phyloP scores from a whole-genome alignment of 345 rosid genomes.

The Rubroshorea leprosula region DNA sequence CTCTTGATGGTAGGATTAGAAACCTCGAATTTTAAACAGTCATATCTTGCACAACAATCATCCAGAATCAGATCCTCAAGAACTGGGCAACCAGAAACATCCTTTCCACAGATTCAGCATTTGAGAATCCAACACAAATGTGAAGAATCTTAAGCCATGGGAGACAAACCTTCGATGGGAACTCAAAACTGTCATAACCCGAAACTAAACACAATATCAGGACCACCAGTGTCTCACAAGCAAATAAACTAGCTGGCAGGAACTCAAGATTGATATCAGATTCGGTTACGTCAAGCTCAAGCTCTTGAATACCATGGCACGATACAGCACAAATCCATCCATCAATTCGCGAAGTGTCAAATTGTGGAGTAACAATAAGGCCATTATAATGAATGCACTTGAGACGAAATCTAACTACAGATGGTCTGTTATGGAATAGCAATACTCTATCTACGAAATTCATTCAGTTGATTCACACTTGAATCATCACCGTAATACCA shows the following conservation, averaged over 20 bases:
- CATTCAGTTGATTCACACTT: background rate
- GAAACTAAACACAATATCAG: background rate
- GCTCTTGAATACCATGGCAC: background rate
- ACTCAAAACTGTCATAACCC: too few relatives aligned
- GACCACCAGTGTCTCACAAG: background rate
- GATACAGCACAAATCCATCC: background rate
- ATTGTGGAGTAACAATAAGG: too few relatives aligned
- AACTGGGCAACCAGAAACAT: too few relatives aligned
- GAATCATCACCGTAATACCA: background rate
- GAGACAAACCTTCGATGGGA: too few relatives aligned
- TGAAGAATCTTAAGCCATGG: too few relatives aligned
- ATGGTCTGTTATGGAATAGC: background rate
- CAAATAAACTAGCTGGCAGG: background rate
- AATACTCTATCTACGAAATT: background rate
- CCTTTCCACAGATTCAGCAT: too few relatives aligned
- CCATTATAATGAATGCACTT: background rate
- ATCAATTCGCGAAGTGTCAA: background rate
- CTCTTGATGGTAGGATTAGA: too few relatives aligned
- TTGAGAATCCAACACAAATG: too few relatives aligned
- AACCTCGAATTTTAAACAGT: too few relatives aligned
- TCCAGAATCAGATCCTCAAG: too few relatives aligned
- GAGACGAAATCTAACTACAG: background rate
- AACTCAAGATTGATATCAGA: too few relatives aligned
- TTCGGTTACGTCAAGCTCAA: background rate
- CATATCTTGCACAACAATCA: too few relatives aligned